Base-by-base conservation (phyloP, 2,329 filamentous ascomycete species). In the Penicillium sp. region DNA sequence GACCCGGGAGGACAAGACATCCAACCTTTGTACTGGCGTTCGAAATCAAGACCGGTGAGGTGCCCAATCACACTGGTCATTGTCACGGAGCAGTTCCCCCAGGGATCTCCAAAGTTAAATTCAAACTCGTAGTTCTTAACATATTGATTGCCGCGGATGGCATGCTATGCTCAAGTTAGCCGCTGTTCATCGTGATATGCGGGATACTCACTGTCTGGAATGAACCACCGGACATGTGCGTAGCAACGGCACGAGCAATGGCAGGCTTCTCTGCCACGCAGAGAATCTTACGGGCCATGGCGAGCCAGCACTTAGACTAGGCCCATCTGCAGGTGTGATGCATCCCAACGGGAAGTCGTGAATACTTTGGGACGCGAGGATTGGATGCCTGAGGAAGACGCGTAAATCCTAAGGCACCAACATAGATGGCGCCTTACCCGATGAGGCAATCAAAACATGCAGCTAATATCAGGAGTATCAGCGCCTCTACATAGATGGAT, bases 21-120 rank as follows among this genome's bases (percentile, higher is more conserved):
- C 93, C 93, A 98, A 53, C 82, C 82, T 60, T 82, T 85, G 70
- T 85, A 90, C 46, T 84, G 79, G 7, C 75, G 66, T 14, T 80
- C 79, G 60, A 98, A 96, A 42, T 94, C 87, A 36, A 85, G 73
- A n/a, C 75, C 77, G 26, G 87, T 89, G 54, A 98, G 77, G 69
- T 98, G 93, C 10, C 93, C 93, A 9, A 86, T 76, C 20, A 98
- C 93, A 52, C 86, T 89, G 46, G 93, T 98, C 87, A 98, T 97
- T 35, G 85, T 89, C 38, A 96, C 91, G 10, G 81, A 76, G 66
- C 87, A 95, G 51, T 76, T 77, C 16, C 90, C 89, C 86, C 89
- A 95, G 55, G 78, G 75, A 38, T 75, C 78, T 5, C 84, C 84
- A 66, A 98, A 98, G 65, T 88, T 83, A 70, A 93, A 98, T 37